Conservation (phyloP, 176 grass and related monocot species). For the Rhynchospora pubera region DNA sequence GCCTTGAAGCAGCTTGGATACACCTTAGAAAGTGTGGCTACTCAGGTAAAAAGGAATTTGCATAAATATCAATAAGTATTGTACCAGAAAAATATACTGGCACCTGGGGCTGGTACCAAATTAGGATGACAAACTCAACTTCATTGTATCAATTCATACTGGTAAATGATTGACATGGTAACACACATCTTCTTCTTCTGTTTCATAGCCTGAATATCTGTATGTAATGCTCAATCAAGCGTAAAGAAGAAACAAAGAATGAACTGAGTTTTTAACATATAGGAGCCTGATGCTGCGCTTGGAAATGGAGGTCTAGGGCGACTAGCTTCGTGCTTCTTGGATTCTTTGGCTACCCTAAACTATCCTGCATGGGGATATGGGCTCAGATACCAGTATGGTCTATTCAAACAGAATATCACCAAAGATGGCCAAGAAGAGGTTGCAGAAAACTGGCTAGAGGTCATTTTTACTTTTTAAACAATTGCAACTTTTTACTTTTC, state of each 20-base stretch:
- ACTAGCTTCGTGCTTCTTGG: slow-evolving; percentile 95
- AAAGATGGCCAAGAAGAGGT: slow-evolving; percentile 97
- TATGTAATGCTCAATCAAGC: background rate
- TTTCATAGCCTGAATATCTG: background rate
- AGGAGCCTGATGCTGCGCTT: slow-evolving; percentile 98
- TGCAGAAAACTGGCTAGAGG: slow-evolving; percentile 96
- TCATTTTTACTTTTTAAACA: slow-evolving; percentile 7
- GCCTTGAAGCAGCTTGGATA: slow-evolving; percentile 87
- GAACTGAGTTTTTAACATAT: background rate
- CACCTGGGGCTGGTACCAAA: background rate
- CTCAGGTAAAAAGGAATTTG: slow-evolving; percentile 46
- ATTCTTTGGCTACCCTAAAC: slow-evolving; percentile 91
- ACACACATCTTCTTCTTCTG: background rate
- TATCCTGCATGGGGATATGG: slow-evolving; percentile 99
- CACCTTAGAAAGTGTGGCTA: slow-evolving; percentile 74
- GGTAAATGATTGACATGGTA: background rate
- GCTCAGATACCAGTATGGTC: slow-evolving; percentile 84
- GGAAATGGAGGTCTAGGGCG: slow-evolving; percentile 97
- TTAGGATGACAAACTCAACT: background rate
- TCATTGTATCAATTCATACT: background rate
- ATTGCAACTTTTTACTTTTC: background rate
- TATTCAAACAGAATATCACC: slow-evolving; percentile 93
- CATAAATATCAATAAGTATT: background rate
- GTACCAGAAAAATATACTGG: background rate
- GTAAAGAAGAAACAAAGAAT: background rate